Evolutionary conservation across 257 asterid species (phyloP).

Genomic region (Buddleja alternifolia): DNA sequence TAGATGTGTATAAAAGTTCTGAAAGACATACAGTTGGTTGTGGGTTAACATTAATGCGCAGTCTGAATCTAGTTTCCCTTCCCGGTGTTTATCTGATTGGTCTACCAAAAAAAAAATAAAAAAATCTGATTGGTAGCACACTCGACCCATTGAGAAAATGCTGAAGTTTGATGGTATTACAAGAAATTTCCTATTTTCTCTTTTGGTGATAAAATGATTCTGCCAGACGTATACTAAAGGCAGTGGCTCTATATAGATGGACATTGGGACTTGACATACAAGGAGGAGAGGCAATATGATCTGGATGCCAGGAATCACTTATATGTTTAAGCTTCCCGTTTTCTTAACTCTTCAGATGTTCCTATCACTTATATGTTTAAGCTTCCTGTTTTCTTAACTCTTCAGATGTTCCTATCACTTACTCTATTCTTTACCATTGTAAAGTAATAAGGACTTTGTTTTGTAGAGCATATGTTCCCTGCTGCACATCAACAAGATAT

Average conservation of each 20-base stretch:
- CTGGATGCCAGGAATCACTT: slow-evolving; percentile 24
- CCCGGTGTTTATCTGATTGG: too few relatives aligned
- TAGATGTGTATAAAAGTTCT: slow-evolving; percentile 6
- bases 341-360: slow-evolving; percentile 8
- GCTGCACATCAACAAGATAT: slow-evolving; percentile 87
- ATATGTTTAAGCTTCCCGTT: slow-evolving; percentile 9
- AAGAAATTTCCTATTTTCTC: not conserved
- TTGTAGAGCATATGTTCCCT: slow-evolving; percentile 81
- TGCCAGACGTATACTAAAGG: not conserved
- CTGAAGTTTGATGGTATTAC: slow-evolving; percentile 7
- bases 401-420: slow-evolving; percentile 7
- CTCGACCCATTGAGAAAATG: not conserved
- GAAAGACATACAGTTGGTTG: not conserved
- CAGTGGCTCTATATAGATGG: slow-evolving; percentile 1
- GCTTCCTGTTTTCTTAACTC: slow-evolving; percentile 5
- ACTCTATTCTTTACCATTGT: slow-evolving; percentile 18
- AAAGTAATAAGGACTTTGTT: slow-evolving; percentile 21
- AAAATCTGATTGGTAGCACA: slow-evolving; percentile 1
- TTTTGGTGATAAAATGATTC: slow-evolving; percentile 7
- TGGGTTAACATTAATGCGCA: not conserved
- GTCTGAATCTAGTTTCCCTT: slow-evolving; percentile 19
- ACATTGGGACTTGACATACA: not conserved
- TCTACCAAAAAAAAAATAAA: too few relatives aligned
- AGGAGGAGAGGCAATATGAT: slow-evolving; percentile 17
- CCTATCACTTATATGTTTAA: slow-evolving; percentile 4